A percentile compares a stretch with the other conserved stretches of the same genome.
phyloP scores from a whole-genome alignment of 495 filamentous ascomycete species.

The Aspergillus nanangensis region DNA sequence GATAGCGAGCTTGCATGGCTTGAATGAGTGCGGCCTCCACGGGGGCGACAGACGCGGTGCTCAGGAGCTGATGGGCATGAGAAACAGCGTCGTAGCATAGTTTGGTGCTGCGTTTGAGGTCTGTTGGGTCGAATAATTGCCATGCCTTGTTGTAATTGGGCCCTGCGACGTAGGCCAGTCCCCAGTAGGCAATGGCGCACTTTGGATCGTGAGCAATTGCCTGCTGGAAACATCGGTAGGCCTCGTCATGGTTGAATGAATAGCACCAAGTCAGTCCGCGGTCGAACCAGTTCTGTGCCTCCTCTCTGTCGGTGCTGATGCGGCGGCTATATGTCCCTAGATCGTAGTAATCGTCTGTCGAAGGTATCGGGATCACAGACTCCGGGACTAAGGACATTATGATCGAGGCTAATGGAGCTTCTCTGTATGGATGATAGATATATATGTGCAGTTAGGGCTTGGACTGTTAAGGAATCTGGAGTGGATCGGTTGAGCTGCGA shows the following conservation, averaged over 20 bases:
- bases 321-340: no score
- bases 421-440: no score
- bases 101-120: conserved; percentile 37
- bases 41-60: conserved; percentile 12
- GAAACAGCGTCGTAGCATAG: conserved; percentile 34
- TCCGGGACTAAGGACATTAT: no score
- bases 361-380: no score
- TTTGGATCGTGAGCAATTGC: conserved; percentile 31
- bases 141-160: conserved; percentile 73
- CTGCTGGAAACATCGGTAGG: conserved; percentile 10
- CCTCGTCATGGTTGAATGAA: conserved; percentile 34
- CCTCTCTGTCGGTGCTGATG: no score
- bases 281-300: conserved; percentile 34
- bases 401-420: no score
- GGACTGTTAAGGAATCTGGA: no score
- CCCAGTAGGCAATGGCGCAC: conserved; percentile 63
- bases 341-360: no score
- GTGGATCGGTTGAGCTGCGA: no score
- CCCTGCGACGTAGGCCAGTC: conserved; percentile 56
- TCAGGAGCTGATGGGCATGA: conserved; percentile 19
- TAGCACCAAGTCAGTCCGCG: conserved; percentile 33
- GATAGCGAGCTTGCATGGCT: conserved; percentile 50
- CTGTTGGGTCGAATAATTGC: conserved; percentile 50
- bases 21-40: conserved; percentile 51
- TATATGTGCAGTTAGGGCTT: no score